Base-by-base conservation (phyloP, 2,329 filamentous ascomycete genomes). In the Ophiostoma ulmi region DNA sequence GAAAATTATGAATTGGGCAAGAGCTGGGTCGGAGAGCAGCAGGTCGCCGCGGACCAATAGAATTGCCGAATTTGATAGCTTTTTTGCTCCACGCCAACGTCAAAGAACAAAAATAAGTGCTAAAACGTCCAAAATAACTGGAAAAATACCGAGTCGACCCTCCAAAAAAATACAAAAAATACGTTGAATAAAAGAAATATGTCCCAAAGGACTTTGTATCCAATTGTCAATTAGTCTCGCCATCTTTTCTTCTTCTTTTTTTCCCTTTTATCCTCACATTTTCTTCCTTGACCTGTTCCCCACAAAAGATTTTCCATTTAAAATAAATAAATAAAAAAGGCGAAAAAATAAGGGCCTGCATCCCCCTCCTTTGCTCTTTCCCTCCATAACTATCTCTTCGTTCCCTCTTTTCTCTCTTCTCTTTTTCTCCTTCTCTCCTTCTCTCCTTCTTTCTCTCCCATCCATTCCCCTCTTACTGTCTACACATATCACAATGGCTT, bases 401-500 rank as follows among this genome's bases (percentile, higher is more conserved):
- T 55, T 35, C 48, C 39, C 20, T 41, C 44, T 55, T 55, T 52
- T 31, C 31, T 31, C 31, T 31, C 31, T 39, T 38, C 38, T 31
- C 66, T 36, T 65, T 65, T 39, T 36, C 48, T 38, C 38, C 63
- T 44, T 64, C 44, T 70, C 63, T n/a, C 35, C 67, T 44, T 38
- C 35, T 38, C 61, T 55, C 41, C 58, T 35, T 22, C 68, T 26
- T 58, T 65, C 36, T 22, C 35, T 69, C 14, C 11, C 39, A 26
- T 20, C 55, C 58, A 38, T 72, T 35, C 31, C 67, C 36, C 64
- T 52, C 31, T 44, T 44, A 61, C 44, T 67, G n/a, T 38, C 44
- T 39, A 31, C 66, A 70, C 41, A 35, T 72, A 68, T 63, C 69
- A 87, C 81, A 84, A 94, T 94, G 91, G 90, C 91, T 80, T 91